A percentile compares a stretch with the other conserved stretches of the same genome.
phyloP scores from a whole-genome alignment of 139 green algal species.

The Nannochloris sp. region DNA sequence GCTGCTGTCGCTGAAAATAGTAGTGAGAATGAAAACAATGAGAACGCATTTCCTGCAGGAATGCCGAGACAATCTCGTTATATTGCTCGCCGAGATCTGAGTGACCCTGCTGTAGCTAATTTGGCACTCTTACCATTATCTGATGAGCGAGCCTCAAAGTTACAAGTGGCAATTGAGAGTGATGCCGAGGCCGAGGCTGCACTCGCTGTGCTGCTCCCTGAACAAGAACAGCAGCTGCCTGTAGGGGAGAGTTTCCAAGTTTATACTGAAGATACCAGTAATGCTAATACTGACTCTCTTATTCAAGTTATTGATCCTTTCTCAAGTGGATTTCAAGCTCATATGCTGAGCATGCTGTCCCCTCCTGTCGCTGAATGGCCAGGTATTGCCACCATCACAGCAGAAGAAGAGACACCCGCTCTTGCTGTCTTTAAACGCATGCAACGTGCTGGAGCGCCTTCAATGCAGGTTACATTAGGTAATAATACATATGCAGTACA shows the following conservation, averaged over 20 bases:
- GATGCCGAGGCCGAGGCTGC: slow-evolving; percentile 7
- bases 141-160: background rate
- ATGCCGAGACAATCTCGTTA: too few species aligned
- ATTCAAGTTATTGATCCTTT: slow-evolving; percentile 23
- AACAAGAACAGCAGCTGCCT: background rate
- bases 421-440: background rate
- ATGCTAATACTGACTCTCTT: too few species aligned
- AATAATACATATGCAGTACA: background rate
- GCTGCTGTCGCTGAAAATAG: too few species aligned
- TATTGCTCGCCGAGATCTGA: background rate
- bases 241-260: slow-evolving; percentile 8
- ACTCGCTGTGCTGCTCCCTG: background rate
- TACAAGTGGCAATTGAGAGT: background rate
- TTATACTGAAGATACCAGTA: background rate
- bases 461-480: background rate
- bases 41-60: too few species aligned
- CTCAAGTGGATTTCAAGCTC: slow-evolving; percentile 8
- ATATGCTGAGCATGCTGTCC: slow-evolving; percentile 21
- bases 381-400: slow-evolving; percentile 13
- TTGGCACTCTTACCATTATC: slow-evolving; percentile 2
- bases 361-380: slow-evolving; percentile 16
- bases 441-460: background rate
- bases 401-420: background rate
- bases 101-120: background rate
- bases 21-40: too few species aligned